phyloP scores from a whole-genome alignment of 176 grass and related monocot genomes.

The Otatea glauca region DNA sequence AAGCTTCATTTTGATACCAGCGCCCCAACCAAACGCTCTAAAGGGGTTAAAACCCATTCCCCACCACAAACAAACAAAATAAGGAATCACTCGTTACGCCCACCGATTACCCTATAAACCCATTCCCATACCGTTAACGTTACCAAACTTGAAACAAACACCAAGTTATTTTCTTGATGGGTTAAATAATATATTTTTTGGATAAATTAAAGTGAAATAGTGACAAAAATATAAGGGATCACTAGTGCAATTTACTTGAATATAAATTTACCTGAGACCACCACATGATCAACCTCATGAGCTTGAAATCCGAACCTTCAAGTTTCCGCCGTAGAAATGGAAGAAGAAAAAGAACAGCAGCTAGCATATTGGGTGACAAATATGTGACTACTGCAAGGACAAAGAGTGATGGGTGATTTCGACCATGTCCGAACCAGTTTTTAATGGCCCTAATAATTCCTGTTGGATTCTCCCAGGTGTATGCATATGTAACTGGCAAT shows the following conservation, averaged over 20 bases:
- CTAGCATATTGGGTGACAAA: constrained; percentile 76
- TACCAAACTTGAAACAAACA: no score
- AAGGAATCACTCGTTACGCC: no score
- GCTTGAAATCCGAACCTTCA: constrained; percentile 70
- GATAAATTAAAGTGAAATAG: neutral
- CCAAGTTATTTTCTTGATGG: neutral
- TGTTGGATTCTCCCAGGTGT: constrained; percentile 70
- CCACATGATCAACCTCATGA: constrained; percentile 89
- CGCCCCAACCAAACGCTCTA: no score
- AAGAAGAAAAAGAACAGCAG: constrained; percentile 70
- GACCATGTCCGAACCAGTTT: constrained; percentile 80
- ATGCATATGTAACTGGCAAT: constrained; percentile 85
- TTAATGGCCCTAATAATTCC: constrained; percentile 77
- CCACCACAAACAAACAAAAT: no score
- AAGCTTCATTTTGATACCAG: no score
- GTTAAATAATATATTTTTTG: constrained; percentile 16
- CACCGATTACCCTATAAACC: no score
- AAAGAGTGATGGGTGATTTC: constrained; percentile 71
- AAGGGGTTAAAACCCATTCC: no score
- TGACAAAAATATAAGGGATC: neutral
- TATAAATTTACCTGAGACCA: constrained; percentile 85
- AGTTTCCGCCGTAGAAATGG: constrained; percentile 72
- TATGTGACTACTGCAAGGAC: constrained; percentile 75
- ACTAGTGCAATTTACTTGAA: constrained; percentile 19
- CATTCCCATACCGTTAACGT: no score